Percentiles rank a stretch among this genome's conserved stretches.
phyloP scores from a whole-genome alignment of 192 early-diverging fungal species.

The Podila horticola region DNA sequence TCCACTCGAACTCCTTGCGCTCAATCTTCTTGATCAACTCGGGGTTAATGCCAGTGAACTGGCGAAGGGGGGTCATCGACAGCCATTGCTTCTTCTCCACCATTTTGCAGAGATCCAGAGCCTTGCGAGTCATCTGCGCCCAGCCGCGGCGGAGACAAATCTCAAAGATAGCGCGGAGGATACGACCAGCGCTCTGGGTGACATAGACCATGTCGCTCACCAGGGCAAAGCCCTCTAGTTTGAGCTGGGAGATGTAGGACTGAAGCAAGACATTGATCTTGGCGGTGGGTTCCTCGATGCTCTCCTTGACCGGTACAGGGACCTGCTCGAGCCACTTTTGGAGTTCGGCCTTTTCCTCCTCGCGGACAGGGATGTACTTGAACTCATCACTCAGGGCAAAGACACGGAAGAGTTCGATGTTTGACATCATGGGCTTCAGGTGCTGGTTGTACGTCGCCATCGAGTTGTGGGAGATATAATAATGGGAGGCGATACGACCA shows the following conservation, averaged over 20 bases:
- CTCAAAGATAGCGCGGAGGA: constrained; percentile 97
- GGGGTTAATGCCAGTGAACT: constrained; percentile 81
- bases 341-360: constrained; percentile 94
- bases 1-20: constrained; percentile 94
- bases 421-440: constrained; percentile 88
- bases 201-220: constrained; percentile 99
- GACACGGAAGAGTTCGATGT: constrained; percentile 90
- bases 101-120: constrained; percentile 97
- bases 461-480: constrained; percentile 92
- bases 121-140: constrained; percentile 89
- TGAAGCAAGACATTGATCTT: constrained; percentile 97
- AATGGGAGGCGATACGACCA: constrained; percentile 96
- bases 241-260: constrained; percentile 94
- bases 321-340: constrained; percentile 90
- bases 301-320: constrained; percentile 95
- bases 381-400: constrained; percentile 94
- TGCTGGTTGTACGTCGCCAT: constrained; percentile 96
- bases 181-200: constrained; percentile 93
- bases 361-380: constrained; percentile 92
- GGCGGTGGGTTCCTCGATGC: constrained; percentile 88
- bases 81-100: constrained; percentile 96
- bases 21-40: constrained; percentile 91
- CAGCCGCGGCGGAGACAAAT: constrained; percentile 94
- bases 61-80: constrained; percentile 95
- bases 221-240: constrained; percentile 93